Evolutionary conservation across 2,329 filamentous ascomycete species (phyloP), one percentile per base, ranked within the genome.

Genomic region (Colletotrichum eremochloae): DNA sequence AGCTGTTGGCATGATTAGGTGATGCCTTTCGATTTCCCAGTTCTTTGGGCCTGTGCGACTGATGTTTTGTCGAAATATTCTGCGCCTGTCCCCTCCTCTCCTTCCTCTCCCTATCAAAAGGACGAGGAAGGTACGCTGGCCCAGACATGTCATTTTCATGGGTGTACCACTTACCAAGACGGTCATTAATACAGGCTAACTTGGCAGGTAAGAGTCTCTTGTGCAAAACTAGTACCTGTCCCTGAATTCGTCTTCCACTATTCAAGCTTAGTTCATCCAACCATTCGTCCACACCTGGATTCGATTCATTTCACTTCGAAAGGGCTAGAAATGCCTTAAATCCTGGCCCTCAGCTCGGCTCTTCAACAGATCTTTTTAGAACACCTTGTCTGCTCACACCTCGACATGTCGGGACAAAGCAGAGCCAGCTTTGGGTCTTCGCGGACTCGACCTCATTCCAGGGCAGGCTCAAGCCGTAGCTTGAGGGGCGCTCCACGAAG

Each of bases 381-480:
- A 29, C 9, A 2, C 4, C 9, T 20, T n/a, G 24, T 8, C 31
- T 14, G 20, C 12, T 24, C 4, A 7, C 6, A 20, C 29, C 14
- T 40, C 63, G n/a, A 48, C 20, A 66, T 66, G 63, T 18, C 52
- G 29, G 53, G 52, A 48, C 38, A 53, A 31, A 33, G n/a, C 31
- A 55, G 15, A 11, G 14, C 8, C 29, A 58, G n/a, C 20, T 66
- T 46, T 18, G n/a, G 63, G 44, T 14, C 40, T 20, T 31, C 31
- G 63, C 63, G 52, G 14, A 42, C 31, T 48, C 63, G 40, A 42
- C 24, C 62, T 46, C 38, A 29, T 29, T 24, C 15, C 38, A 44
- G 50, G 12, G 62, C 12, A 33, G 24, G 50, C 14, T 56, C 38
- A 12, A 18, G 38, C 24, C 33, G 24, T 44, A 20, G 24, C 24